Evolutionary conservation across 768 basidiomycete species (phyloP), one percentile per base, ranked within the genome.

Genomic region (Rhizopogon roseolus): DNA sequence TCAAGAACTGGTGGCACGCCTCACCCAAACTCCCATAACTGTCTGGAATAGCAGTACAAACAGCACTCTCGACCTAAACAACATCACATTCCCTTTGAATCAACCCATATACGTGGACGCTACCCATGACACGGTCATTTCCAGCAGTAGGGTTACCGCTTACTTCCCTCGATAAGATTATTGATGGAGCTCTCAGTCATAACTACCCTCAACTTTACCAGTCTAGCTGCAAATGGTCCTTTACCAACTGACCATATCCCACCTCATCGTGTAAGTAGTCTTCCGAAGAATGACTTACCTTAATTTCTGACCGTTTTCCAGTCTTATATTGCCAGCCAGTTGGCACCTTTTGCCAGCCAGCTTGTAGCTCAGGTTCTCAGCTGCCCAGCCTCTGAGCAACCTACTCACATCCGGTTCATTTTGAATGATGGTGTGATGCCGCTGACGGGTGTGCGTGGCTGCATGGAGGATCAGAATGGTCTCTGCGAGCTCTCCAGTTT

Each of bases 341-440:
- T 77, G 56, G 68, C 70, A 6, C 77, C 79, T 2, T 80, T 81
- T 61, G 75, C 74, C 0, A 66, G 76, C n/a, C 76, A 79, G 60
- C 64, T 80, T 37, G 74, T 77, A 27, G 70, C 73, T 34, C 79
- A 81, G 55, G 70, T 80, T 7, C 62, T 79, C 37, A 64, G 68
- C 10, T 80, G 76, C 60, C 64, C 68, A 32, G 65, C 61, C 41
- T 51, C 53, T 6, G 48, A 57, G 40, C 53, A 62, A 3, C 59
- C 65, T 5, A 64, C 68, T 13, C 62, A 72, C 51, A 73, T 79
- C 54, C 66, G 78, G 16, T 71, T 75, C 64, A 67, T 79, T 43
- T 65, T 79, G 25, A 81, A 81, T 60, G 80, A 81, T 59, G 79
- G 68, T 2, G 69, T 75, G 4, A 65, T 79, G 1, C 79, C 79